phyloP scores from a whole-genome alignment of 2,329 filamentous ascomycete species.

The Penicillium sp. region DNA sequence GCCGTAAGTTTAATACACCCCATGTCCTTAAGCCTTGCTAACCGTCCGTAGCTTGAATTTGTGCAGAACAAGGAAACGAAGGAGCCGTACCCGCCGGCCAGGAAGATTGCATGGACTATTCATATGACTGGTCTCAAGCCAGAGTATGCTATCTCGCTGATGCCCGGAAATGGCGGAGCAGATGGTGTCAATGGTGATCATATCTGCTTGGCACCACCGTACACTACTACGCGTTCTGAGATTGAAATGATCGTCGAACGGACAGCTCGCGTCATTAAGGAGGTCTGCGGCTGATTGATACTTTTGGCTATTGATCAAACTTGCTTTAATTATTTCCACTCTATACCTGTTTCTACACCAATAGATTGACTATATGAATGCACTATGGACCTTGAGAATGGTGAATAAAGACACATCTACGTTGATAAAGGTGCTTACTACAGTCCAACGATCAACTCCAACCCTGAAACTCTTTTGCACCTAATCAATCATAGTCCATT shows the following conservation, averaged over 20 bases:
- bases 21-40: neutral
- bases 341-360: neutral
- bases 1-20: conserved; percentile 39
- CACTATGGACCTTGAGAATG: neutral
- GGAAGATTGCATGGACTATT: conserved; percentile 43
- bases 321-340: neutral
- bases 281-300: conserved; percentile 22
- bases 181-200: conserved; percentile 52
- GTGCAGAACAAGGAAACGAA: conserved; percentile 50
- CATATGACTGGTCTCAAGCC: conserved; percentile 42
- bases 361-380: neutral
- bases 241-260: conserved; percentile 47
- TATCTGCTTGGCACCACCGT: conserved; percentile 51
- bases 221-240: conserved; percentile 47
- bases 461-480: too few relatives aligned
- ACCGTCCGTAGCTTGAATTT: conserved; percentile 47
- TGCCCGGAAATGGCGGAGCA: conserved; percentile 49
- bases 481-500: too few relatives aligned
- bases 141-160: conserved; percentile 46
- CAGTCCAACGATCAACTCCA: too few relatives aligned
- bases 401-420: neutral
- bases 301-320: neutral
- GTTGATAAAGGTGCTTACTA: too few relatives aligned
- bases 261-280: conserved; percentile 40
- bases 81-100: conserved; percentile 44